phyloP scores from a whole-genome alignment of 1,284 basidiomycete genomes.

The Apiotrichum gracile region DNA sequence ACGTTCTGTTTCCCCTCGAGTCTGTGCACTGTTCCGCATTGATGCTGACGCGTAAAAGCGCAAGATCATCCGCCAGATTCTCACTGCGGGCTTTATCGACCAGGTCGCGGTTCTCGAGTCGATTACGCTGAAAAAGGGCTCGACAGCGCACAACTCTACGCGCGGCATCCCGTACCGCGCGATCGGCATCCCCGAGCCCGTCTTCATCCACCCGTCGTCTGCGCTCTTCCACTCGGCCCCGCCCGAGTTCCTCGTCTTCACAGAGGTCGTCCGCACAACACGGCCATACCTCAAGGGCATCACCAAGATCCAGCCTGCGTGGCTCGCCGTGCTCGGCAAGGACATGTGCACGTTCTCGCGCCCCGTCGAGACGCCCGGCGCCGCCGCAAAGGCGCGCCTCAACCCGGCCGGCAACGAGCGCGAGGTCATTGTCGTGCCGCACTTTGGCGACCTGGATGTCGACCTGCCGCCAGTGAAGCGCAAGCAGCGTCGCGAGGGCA shows the following conservation, averaged over 20 bases:
- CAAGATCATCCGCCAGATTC: conserved; percentile 82
- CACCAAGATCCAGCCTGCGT: conserved; percentile 80
- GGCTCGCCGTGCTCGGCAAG: conserved; percentile 75
- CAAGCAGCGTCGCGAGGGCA: conserved; percentile 46
- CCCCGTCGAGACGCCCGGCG: conserved; percentile 61
- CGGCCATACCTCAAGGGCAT: conserved; percentile 77
- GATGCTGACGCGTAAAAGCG: conserved; percentile 48
- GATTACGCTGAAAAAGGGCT: conserved; percentile 55
- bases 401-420: conserved; percentile 38
- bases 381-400: conserved; percentile 12
- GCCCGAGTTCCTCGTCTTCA: conserved; percentile 81
- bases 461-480: conserved; percentile 71
- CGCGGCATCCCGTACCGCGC: conserved; percentile 80
- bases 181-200: conserved; percentile 74
- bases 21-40: neutral
- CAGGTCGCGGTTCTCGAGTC: conserved; percentile 92
- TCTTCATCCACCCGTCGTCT: conserved; percentile 88
- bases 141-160: conserved; percentile 63
- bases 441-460: conserved; percentile 75
- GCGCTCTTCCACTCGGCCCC: conserved; percentile 65
- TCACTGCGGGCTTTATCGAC: conserved; percentile 89
- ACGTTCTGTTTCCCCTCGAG: neutral
- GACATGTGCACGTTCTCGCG: conserved; percentile 84
- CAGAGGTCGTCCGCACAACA: conserved; percentile 66
- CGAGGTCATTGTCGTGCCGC: conserved; percentile 62